Evolutionary conservation across 148 eudicot species (phyloP).

Genomic region (Camellia granthamiana): DNA sequence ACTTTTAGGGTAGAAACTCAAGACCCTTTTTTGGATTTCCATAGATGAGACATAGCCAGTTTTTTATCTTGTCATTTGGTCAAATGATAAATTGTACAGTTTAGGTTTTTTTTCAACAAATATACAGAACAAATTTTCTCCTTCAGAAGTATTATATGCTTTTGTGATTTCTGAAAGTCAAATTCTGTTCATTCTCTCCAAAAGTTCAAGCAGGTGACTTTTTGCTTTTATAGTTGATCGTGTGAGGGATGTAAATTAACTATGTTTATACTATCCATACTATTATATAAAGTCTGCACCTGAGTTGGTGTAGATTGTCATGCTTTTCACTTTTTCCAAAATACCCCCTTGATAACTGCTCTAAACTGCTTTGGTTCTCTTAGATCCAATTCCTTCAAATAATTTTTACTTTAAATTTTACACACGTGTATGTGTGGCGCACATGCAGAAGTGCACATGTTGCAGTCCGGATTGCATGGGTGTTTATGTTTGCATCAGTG

Average conservation of each 20-base stretch:
- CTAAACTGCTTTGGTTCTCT: no score
- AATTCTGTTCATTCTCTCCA: background rate
- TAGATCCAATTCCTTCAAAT: no score
- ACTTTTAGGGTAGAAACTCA: slow-evolving; percentile 40
- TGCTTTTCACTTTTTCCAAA: no score
- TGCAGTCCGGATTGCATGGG: background rate
- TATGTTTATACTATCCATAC: no score
- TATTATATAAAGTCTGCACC: no score
- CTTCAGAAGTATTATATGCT: slow-evolving; percentile 5
- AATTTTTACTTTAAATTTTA: no score
- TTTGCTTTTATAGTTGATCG: background rate
- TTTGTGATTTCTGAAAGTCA: slow-evolving; percentile 14
- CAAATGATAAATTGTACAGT: slow-evolving; percentile 51
- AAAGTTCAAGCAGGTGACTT: background rate
- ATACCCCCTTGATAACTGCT: no score
- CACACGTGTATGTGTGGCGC: background rate
- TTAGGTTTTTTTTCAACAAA: slow-evolving; percentile 39
- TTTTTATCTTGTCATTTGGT: slow-evolving; percentile 18
- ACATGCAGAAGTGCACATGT: background rate
- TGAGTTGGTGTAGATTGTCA: no score
- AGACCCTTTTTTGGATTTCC: slow-evolving; percentile 45
- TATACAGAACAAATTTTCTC: slow-evolving; percentile 23
- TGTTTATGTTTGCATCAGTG: background rate
- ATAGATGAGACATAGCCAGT: slow-evolving; percentile 30
- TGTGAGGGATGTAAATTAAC: background rate